Evolutionary conservation across 1,284 basidiomycete genomes (phyloP).

Genomic region (Apiotrichum siamense): DNA sequence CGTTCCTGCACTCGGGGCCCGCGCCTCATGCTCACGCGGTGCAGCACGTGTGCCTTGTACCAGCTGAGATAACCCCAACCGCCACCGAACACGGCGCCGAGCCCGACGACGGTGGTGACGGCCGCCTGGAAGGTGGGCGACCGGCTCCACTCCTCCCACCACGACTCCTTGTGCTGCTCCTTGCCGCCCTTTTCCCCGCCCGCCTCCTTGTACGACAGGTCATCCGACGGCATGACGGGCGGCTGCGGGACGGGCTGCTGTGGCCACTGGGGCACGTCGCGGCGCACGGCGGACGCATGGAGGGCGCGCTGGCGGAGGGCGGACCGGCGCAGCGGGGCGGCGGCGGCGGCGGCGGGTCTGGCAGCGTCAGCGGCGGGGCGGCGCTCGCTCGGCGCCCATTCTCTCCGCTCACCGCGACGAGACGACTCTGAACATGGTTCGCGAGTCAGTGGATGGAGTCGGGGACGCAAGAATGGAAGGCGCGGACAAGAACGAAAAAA

Average conservation of each 20-base stretch:
- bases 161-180: conserved; percentile 13
- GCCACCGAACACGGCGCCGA: conserved; percentile 38
- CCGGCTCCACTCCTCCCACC: conserved; percentile 33
- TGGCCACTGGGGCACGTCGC: conserved; percentile 34
- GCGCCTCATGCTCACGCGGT: conserved; percentile 53
- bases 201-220: conserved; percentile 5
- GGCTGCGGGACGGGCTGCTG: conserved; percentile 30
- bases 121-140: conserved; percentile 44
- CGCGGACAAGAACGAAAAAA: too few relatives aligned
- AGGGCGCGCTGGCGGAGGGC: too few relatives aligned
- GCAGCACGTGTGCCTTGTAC: conserved; percentile 74
- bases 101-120: conserved; percentile 43
- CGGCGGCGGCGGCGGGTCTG: too few relatives aligned
- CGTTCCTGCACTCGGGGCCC: neutral
- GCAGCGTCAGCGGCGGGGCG: too few relatives aligned
- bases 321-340: neutral
- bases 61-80: conserved; percentile 66
- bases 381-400: too few relatives aligned
- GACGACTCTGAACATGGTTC: too few relatives aligned
- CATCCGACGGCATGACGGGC: conserved; percentile 27
- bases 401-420: too few relatives aligned
- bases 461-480: too few relatives aligned
- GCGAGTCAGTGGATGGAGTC: too few relatives aligned
- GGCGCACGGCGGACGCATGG: conserved; percentile 1
- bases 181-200: neutral